Evolutionary conservation across 345 rosid genomes (phyloP), one percentile per base, ranked within the genome.

Genomic region (Syzygium aromaticum): DNA sequence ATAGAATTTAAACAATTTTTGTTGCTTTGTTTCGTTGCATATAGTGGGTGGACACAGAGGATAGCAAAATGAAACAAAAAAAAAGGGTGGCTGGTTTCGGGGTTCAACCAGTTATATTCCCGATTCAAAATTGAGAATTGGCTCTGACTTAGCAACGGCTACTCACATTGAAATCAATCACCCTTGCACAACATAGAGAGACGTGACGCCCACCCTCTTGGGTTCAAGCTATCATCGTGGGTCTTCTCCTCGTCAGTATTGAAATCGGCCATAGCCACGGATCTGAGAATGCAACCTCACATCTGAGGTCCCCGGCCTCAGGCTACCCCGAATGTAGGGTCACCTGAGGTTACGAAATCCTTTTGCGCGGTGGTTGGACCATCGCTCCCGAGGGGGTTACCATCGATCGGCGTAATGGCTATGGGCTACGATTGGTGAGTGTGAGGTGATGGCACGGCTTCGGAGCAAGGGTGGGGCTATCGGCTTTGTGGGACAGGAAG

Each of bases 221-320:
- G 73, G 30, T n/a, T 61, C 21, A 3, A n/a, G 33, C 33, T 33
- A 61, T n/a, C 73, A n/a, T n/a, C 0, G 0, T 13, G 0, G 5
- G 5, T 61, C 19, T 61, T 61, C 38, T n/a, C 19, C 33, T 61
- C 8, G 14, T 61, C 73, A n/a, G 30, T 61, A 59, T 61, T 2
- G 10, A 61, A 61, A 61, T 61, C 38, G 2, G 38, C 73, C 73
- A 61, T n/a, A 15, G 54, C 17, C 54, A 15, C 17, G 38, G n/a
- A 61, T 61, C 73, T 61, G n/a, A 61, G 73, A 43, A 43, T 61
- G 73, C 73, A 61, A n/a, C 33, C 73, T 61, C 73, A n/a, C 14
- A n/a, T 61, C 38, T 19, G 33, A 61, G 73, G 33, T n/a, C 73
- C 73, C 33, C 73, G 13, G 30, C 73, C 73, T 61, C 33, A 61